phyloP scores from a whole-genome alignment of 768 basidiomycete species.

The Glaciozyma antarctica region DNA sequence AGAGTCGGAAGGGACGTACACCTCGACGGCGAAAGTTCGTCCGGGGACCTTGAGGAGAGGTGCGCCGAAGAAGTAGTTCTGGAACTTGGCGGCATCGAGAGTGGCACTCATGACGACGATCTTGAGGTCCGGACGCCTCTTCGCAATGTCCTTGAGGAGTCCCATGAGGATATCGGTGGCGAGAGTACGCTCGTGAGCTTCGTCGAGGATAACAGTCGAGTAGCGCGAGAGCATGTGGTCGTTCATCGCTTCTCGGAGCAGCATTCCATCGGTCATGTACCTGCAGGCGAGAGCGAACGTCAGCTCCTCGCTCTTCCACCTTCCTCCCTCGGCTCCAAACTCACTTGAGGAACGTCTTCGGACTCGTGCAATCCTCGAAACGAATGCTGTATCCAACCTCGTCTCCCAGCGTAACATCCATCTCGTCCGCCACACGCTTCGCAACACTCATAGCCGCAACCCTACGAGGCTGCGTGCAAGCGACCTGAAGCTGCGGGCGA shows the following conservation, averaged over 20 bases:
- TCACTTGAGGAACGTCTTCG: slow-evolving; percentile 79
- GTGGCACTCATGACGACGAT: slow-evolving; percentile 98
- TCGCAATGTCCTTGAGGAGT: slow-evolving; percentile 72
- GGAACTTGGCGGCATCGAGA: slow-evolving; percentile 91
- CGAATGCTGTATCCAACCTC: slow-evolving; percentile 97
- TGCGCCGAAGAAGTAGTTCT: slow-evolving; percentile 68
- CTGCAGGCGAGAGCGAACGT: slow-evolving; percentile 1
- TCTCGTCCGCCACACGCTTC: slow-evolving; percentile 96
- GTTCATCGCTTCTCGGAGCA: slow-evolving; percentile 67
- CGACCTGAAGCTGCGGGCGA: slow-evolving; percentile 65
- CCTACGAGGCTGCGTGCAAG: slow-evolving; percentile 91
- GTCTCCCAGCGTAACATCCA: slow-evolving; percentile 90
- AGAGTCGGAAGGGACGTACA: slow-evolving; percentile 41
- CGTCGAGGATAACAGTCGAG: slow-evolving; percentile 95
- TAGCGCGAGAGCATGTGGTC: slow-evolving; percentile 80
- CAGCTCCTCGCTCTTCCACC: background rate
- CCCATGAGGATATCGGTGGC: slow-evolving; percentile 99
- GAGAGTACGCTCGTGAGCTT: slow-evolving; percentile 95
- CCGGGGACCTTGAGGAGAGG: slow-evolving; percentile 53
- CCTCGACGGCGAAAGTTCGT: slow-evolving; percentile 88
- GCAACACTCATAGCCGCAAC: slow-evolving; percentile 98
- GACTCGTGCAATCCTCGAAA: slow-evolving; percentile 92
- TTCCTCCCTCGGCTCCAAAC: background rate
- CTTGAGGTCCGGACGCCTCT: slow-evolving; percentile 76
- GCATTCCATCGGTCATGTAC: slow-evolving; percentile 99